Conservation (phyloP, 148 eudicot genomes). For the Mesembryanthemum crystallinum region DNA sequence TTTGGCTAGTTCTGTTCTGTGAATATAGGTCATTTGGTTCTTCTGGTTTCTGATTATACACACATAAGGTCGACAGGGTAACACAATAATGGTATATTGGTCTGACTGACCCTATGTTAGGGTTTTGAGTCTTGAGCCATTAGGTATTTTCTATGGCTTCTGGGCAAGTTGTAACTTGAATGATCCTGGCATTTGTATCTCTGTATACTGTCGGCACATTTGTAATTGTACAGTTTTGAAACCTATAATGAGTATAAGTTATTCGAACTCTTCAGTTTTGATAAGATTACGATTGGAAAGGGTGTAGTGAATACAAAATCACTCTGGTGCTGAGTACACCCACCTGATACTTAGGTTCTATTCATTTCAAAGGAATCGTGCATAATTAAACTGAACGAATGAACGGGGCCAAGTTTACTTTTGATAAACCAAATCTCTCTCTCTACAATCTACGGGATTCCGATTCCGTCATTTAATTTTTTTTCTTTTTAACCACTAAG, state of each 20-base stretch:
- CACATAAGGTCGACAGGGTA: conserved; percentile 28
- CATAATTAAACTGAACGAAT: no score
- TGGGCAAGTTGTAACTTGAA: conserved; percentile 14
- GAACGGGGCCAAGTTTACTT: no score
- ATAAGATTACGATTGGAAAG: neutral
- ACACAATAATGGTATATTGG: conserved; percentile 18
- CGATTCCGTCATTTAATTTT: no score
- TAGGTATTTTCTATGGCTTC: conserved; percentile 20
- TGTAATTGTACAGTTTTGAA: conserved; percentile 32
- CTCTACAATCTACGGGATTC: no score
- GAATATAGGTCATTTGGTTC: conserved; percentile 22
- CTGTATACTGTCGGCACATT: conserved; percentile 12
- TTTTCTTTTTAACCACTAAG: no score
- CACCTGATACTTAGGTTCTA: no score
- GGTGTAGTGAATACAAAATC: no score
- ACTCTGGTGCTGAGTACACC: no score
- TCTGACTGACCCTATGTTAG: conserved; percentile 15
- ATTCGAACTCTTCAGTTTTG: neutral
- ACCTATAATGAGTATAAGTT: conserved; percentile 21
- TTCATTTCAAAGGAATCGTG: no score
- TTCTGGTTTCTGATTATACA: conserved; percentile 8
- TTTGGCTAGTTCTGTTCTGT: conserved; percentile 21
- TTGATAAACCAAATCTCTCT: no score
- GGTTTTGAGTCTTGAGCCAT: conserved; percentile 22
- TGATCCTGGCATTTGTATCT: conserved; percentile 24